These are phyloP conservation scores for Botrytis byssoidea DNA, from an alignment of 2,329 filamentous ascomycete species.

Conservation along the genomic window DNA sequence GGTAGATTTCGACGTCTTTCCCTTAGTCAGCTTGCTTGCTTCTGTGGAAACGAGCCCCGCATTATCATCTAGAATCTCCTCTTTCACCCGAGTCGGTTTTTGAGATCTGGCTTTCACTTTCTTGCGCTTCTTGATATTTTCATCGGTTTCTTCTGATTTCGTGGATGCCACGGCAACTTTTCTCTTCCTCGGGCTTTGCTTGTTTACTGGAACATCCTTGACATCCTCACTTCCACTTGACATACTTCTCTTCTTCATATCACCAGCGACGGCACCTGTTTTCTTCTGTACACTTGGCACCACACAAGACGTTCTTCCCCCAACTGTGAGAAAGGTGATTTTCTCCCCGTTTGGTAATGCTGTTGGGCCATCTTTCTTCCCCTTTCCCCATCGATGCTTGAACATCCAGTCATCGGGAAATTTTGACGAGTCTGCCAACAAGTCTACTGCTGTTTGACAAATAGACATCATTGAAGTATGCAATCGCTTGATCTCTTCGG, in stretches of 20 bases:
- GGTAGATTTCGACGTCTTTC: slow-evolving; percentile 21
- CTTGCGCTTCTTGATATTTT: neutral
- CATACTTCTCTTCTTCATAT: slow-evolving; percentile 31
- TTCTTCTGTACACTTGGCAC: slow-evolving; percentile 87
- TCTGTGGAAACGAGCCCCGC: neutral
- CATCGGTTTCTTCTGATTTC: neutral
- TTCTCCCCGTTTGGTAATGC: slow-evolving; percentile 80
- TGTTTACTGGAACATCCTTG: slow-evolving; percentile 10
- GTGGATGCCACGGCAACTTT: slow-evolving; percentile 1
- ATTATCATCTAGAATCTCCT: neutral
- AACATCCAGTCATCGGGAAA: slow-evolving; percentile 90
- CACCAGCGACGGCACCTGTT: slow-evolving; percentile 38
- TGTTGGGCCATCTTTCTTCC: slow-evolving; percentile 66
- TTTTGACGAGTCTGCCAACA: slow-evolving; percentile 75
- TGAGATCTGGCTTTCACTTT: neutral
- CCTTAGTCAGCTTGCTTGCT: slow-evolving; percentile 6
- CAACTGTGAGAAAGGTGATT: slow-evolving; percentile 83
- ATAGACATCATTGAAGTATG: slow-evolving; percentile 74
- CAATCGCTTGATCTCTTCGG: slow-evolving; percentile 68
- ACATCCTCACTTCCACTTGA: slow-evolving; percentile 46
- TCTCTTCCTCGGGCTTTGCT: slow-evolving; percentile 11
- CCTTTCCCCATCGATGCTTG: slow-evolving; percentile 85
- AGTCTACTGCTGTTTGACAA: slow-evolving; percentile 74
- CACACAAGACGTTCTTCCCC: slow-evolving; percentile 86
- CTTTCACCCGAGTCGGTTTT: neutral